Evolutionary conservation across 2,329 filamentous ascomycete genomes (phyloP).

Genomic region (Colletotrichum coccodes): DNA sequence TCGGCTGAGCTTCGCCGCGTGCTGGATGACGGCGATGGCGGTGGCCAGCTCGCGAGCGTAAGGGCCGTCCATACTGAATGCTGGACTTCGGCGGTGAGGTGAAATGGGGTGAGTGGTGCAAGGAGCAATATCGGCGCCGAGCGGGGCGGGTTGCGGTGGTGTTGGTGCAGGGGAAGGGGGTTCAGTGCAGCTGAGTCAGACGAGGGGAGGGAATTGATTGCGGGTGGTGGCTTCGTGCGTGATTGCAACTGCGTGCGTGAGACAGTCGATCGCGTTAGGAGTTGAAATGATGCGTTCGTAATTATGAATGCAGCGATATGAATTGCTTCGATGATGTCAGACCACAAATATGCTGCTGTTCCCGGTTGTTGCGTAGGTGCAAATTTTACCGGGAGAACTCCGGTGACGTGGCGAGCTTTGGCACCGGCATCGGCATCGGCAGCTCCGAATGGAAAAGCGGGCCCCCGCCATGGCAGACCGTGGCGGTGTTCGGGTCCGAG

Average conservation of each 20-base stretch:
- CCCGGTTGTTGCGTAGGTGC: slow-evolving; percentile 1
- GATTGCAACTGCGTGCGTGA: too few species aligned
- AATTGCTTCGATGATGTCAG: slow-evolving; percentile 27
- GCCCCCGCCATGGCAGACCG: background rate
- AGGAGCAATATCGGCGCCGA: background rate
- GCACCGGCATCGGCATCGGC: slow-evolving; percentile 27
- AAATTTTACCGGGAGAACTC: slow-evolving; percentile 29
- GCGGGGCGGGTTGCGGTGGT: background rate
- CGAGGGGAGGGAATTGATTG: background rate
- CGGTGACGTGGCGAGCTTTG: slow-evolving; percentile 9
- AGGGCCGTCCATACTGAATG: slow-evolving; percentile 51
- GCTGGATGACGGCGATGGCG: slow-evolving; percentile 53
- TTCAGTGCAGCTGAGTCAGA: background rate
- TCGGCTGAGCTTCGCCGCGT: slow-evolving; percentile 60
- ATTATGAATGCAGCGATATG: background rate
- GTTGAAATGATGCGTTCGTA: background rate
- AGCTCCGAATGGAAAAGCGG: slow-evolving; percentile 20
- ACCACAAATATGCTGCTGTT: background rate
- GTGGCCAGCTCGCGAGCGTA: slow-evolving; percentile 54
- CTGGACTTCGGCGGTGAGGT: background rate
- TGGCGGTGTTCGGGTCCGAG: background rate
- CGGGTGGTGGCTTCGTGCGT: background rate
- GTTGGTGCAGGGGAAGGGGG: background rate
- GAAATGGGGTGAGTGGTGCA: background rate
- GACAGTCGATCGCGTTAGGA: background rate